phyloP scores from a whole-genome alignment of 176 grass and related monocot genomes.

The Cocos nucifera region DNA sequence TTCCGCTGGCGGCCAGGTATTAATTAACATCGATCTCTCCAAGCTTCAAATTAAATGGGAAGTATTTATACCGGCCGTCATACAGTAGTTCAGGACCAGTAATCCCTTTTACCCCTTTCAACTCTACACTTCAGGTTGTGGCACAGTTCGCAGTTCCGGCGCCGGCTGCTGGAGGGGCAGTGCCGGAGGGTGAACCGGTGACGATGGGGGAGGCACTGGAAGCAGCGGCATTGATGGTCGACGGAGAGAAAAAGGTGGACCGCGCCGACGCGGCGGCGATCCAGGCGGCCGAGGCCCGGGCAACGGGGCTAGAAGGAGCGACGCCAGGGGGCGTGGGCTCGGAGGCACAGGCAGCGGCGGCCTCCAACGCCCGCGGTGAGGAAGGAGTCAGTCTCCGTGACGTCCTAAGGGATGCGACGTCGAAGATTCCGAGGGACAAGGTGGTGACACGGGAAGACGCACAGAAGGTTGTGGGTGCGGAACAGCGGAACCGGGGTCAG shows the following conservation, averaged over 20 bases:
- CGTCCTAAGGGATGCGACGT: constrained; percentile 14
- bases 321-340: constrained; percentile 28
- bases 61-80: no score
- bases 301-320: constrained; percentile 15
- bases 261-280: constrained; percentile 21
- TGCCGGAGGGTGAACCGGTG: constrained; percentile 15
- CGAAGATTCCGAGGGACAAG: constrained; percentile 23
- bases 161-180: neutral
- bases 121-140: neutral
- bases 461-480: constrained; percentile 10
- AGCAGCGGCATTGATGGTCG: constrained; percentile 9
- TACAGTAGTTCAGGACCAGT: no score
- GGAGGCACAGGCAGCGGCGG: constrained; percentile 15
- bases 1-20: no score
- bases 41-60: no score
- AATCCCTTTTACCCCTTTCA: no score
- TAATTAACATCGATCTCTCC: no score
- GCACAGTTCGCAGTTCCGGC: constrained; percentile 33
- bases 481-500: constrained; percentile 3
- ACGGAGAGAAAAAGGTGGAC: neutral
- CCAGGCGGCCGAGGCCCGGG: constrained; percentile 27
- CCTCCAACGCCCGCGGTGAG: neutral
- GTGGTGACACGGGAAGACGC: constrained; percentile 35
- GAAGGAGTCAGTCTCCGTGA: constrained; percentile 15
- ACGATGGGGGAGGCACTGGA: constrained; percentile 35